phyloP scores from a whole-genome alignment of 2,329 filamentous ascomycete species.

The Fusarium sp. region DNA sequence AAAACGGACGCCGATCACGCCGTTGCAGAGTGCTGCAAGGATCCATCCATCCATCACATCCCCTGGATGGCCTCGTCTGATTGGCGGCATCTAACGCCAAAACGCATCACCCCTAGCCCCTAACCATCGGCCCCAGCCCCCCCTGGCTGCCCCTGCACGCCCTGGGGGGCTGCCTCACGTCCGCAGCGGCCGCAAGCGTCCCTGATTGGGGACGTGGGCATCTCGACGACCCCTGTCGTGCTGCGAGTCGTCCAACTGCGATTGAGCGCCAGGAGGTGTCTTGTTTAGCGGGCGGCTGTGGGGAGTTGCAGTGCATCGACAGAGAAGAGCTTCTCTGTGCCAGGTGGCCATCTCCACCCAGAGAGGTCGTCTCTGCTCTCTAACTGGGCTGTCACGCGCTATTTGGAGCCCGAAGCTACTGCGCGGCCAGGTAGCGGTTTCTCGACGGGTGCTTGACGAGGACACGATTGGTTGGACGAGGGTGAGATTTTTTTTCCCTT shows the following conservation, averaged over 20 bases:
- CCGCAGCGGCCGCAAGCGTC: slow-evolving; percentile 39
- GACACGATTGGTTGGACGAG: slow-evolving; percentile 29
- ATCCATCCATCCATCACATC: slow-evolving; percentile 36
- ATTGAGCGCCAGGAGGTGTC: slow-evolving; percentile 23
- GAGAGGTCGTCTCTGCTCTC: slow-evolving; percentile 33
- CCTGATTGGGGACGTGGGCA: slow-evolving; percentile 35
- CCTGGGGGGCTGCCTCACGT: slow-evolving; percentile 36
- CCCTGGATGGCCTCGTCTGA: slow-evolving; percentile 38
- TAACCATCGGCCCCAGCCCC: neutral
- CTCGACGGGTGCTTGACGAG: slow-evolving; percentile 6
- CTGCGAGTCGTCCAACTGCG: slow-evolving; percentile 17
- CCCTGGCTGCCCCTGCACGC: slow-evolving; percentile 33
- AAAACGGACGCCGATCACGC: slow-evolving; percentile 38
- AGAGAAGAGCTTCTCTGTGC: neutral
- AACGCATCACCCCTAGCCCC: slow-evolving; percentile 24
- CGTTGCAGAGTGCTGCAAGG: slow-evolving; percentile 41
- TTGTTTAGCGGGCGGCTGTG: slow-evolving; percentile 18
- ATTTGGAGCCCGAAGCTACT: slow-evolving; percentile 38
- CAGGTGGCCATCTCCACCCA: slow-evolving; percentile 33
- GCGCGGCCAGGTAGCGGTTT: slow-evolving; percentile 39
- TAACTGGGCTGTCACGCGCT: slow-evolving; percentile 43
- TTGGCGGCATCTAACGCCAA: slow-evolving; percentile 41
- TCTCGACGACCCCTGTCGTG: slow-evolving; percentile 23
- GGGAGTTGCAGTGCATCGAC: slow-evolving; percentile 15
- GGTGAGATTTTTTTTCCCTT: slow-evolving; percentile 10